phyloP scores from a whole-genome alignment of 2,329 filamentous ascomycete species.

The Paraconiothyrium brasiliense region DNA sequence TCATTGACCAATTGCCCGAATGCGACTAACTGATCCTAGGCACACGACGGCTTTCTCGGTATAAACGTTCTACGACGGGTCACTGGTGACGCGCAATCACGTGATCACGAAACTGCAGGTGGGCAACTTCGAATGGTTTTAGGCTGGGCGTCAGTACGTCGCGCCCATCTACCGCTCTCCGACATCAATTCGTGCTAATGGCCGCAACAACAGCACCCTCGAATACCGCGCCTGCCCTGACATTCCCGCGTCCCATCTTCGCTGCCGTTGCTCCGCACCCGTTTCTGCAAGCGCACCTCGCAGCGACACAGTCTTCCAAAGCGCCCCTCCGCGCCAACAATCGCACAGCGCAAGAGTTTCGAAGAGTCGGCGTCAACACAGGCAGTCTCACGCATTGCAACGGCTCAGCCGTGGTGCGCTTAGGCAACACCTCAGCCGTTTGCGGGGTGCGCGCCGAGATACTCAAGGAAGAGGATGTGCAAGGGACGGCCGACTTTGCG shows the following conservation, averaged over 20 bases:
- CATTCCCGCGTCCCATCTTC: conserved; percentile 75
- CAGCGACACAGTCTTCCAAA: conserved; percentile 62
- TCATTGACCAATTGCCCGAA: too few species aligned
- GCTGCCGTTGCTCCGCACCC: conserved; percentile 89
- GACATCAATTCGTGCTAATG: conserved; percentile 23
- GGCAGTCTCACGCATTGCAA: conserved; percentile 88
- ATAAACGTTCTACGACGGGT: not conserved
- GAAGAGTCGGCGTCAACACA: conserved; percentile 78
- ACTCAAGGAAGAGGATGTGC: conserved; percentile 77
- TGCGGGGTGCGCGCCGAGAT: conserved; percentile 91
- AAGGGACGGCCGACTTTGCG: conserved; percentile 61
- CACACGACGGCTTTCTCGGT: too few species aligned
- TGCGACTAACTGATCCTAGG: too few species aligned
- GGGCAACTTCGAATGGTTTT: too few species aligned
- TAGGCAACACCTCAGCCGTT: conserved; percentile 92
- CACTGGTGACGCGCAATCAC: not conserved
- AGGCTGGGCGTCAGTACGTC: not conserved
- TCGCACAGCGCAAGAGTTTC: conserved; percentile 73
- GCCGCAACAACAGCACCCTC: conserved; percentile 29
- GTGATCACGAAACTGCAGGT: not conserved
- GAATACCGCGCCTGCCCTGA: conserved; percentile 46
- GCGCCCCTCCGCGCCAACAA: conserved; percentile 81
- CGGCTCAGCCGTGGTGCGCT: conserved; percentile 86
- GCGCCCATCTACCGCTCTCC: not conserved
- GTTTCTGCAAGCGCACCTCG: conserved; percentile 89